phyloP scores from a whole-genome alignment of 495 filamentous ascomycete species.

The Apodospora peruviana region DNA sequence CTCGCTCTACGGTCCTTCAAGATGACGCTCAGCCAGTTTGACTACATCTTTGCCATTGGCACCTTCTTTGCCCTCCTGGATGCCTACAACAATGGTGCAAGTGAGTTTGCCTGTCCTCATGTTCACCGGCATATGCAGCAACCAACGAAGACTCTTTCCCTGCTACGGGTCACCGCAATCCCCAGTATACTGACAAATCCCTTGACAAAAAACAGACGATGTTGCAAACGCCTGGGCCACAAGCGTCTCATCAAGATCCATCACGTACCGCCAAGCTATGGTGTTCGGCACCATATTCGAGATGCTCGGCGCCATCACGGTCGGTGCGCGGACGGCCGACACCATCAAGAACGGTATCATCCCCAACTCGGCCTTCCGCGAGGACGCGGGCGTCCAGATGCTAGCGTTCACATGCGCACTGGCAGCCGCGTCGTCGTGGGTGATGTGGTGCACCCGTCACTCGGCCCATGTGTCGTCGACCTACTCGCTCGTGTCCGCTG shows the following conservation, averaged over 20 bases:
- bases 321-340: slow-evolving; percentile 58
- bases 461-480: slow-evolving; percentile 63
- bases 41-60: slow-evolving; percentile 69
- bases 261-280: slow-evolving; percentile 63
- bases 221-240: slow-evolving; percentile 74
- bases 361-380: slow-evolving; percentile 42
- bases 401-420: slow-evolving; percentile 59
- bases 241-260: slow-evolving; percentile 61
- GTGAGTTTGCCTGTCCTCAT: not conserved
- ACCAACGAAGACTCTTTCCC: not conserved
- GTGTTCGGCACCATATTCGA: slow-evolving; percentile 60
- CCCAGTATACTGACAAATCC: too few relatives aligned
- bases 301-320: slow-evolving; percentile 56
- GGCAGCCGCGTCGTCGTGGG: slow-evolving; percentile 51
- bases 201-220: slow-evolving; percentile 62
- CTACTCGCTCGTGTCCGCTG: slow-evolving; percentile 57
- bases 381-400: slow-evolving; percentile 52
- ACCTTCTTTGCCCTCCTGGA: slow-evolving; percentile 70
- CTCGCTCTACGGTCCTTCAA: slow-evolving; percentile 6
- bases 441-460: slow-evolving; percentile 50
- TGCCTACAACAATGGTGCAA: slow-evolving; percentile 59
- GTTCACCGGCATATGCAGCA: not conserved
- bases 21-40: slow-evolving; percentile 48
- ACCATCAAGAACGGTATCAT: slow-evolving; percentile 69
- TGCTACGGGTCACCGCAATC: too few relatives aligned